phyloP scores from a whole-genome alignment of 1,284 basidiomycete species.

The Meira nashicola region DNA sequence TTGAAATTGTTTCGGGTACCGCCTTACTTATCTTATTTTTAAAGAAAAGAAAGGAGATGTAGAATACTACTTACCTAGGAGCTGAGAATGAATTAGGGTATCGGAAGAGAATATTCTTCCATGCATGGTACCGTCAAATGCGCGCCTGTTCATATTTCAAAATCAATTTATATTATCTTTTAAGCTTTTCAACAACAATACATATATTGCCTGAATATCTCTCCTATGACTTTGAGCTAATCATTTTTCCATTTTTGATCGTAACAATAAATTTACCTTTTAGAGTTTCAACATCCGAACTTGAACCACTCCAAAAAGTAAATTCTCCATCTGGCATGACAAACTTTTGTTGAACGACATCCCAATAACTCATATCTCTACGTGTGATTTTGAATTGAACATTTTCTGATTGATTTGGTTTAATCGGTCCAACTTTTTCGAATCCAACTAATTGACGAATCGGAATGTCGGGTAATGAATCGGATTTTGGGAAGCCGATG shows the following conservation, averaged over 20 bases:
- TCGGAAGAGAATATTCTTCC: too few species aligned
- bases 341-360: conserved; percentile 22
- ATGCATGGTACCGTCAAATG: too few species aligned
- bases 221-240: too few species aligned
- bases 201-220: too few species aligned
- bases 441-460: conserved; percentile 33
- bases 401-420: conserved; percentile 22
- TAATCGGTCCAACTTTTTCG: conserved; percentile 23
- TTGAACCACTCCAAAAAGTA: background rate
- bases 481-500: conserved; percentile 16
- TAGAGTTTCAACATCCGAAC: background rate
- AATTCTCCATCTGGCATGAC: conserved; percentile 17
- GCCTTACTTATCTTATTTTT: too few species aligned
- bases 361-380: conserved; percentile 27
- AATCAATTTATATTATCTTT: too few species aligned
- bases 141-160: too few species aligned
- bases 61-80: too few species aligned
- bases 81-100: too few species aligned
- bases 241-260: background rate
- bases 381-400: conserved; percentile 24
- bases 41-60: too few species aligned
- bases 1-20: too few species aligned
- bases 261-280: background rate
- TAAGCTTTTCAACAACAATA: too few species aligned
- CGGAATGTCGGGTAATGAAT: conserved; percentile 17